Percentiles rank a stretch among this genome's conserved stretches.
Conservation (phyloP, 352 stramenopile species). For the Pythium guiyangense region DNA sequence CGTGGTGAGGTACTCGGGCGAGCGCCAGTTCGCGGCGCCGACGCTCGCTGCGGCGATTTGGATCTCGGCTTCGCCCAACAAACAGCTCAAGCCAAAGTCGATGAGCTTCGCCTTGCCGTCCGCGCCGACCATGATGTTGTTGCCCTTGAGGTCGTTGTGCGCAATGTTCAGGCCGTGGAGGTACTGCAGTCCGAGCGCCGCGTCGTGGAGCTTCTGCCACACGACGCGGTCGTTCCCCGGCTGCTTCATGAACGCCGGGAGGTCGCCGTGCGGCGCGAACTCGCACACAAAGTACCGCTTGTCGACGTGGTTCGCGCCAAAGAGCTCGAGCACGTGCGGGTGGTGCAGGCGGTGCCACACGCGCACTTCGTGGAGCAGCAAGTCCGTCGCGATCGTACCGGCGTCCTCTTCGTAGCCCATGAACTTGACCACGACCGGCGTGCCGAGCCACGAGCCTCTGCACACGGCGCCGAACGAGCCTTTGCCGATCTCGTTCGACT, state of each 20-base stretch:
- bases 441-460: background rate
- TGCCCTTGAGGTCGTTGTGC: slow-evolving; percentile 22
- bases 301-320: background rate
- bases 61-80: background rate
- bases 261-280: no score
- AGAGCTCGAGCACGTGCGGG: no score
- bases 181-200: slow-evolving; percentile 4
- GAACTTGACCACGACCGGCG: background rate
- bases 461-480: background rate
- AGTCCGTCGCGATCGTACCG: background rate
- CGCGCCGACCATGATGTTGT: slow-evolving; percentile 21
- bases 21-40: no score
- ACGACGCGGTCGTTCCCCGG: no score
- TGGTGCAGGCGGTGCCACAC: no score
- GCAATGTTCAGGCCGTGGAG: background rate
- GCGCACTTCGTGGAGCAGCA: no score
- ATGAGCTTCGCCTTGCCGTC: slow-evolving; percentile 20
- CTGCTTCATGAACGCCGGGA: no score
- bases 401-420: background rate
- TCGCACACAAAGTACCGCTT: background rate
- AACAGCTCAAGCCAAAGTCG: slow-evolving; percentile 20
- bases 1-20: no score
- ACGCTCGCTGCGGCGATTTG: no score
- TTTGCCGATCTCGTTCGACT: background rate
- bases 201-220: slow-evolving; percentile 4